Conservation (phyloP, 345 rosid species). For the Salix suchowensis region DNA sequence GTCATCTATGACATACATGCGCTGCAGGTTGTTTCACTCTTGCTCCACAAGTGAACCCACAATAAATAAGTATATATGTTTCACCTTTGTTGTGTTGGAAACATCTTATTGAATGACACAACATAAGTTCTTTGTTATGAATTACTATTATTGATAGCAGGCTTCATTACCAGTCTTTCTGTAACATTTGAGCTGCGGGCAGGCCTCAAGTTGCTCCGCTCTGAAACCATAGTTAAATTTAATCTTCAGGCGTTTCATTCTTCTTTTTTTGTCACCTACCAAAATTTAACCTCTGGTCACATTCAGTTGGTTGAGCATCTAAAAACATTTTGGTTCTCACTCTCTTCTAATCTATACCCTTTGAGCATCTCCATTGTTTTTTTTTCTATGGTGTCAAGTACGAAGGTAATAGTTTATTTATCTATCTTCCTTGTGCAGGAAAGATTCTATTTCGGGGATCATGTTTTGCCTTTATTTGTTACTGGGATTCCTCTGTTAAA, state of each 20-base stretch:
- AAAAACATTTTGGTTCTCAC: not conserved
- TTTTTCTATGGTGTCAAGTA: not conserved
- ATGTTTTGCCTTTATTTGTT: slow-evolving; percentile 93
- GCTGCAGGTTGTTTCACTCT: slow-evolving; percentile 56
- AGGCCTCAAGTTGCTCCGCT: not conserved
- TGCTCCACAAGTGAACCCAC: not conserved
- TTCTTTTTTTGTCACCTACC: not conserved
- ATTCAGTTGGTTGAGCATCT: not conserved
- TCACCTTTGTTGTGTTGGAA: not conserved
- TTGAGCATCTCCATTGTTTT: not conserved
- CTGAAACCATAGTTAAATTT: not conserved
- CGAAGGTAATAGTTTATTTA: not conserved
- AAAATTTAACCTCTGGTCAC: not conserved
- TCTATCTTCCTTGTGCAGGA: slow-evolving; percentile 47
- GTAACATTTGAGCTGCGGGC: not conserved
- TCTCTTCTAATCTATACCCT: not conserved
- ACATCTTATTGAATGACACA: not conserved
- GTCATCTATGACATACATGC: slow-evolving; percentile 97
- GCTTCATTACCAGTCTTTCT: not conserved
- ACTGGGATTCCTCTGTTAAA: slow-evolving; percentile 91
- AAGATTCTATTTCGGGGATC: slow-evolving; percentile 92
- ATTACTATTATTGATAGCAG: not conserved
- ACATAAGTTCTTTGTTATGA: not conserved
- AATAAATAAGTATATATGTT: not conserved
- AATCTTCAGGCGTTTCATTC: not conserved